These are phyloP conservation scores for Penicillium sp. DNA, from an alignment of 2,329 filamentous ascomycete species.

Conservation along the genomic window DNA sequence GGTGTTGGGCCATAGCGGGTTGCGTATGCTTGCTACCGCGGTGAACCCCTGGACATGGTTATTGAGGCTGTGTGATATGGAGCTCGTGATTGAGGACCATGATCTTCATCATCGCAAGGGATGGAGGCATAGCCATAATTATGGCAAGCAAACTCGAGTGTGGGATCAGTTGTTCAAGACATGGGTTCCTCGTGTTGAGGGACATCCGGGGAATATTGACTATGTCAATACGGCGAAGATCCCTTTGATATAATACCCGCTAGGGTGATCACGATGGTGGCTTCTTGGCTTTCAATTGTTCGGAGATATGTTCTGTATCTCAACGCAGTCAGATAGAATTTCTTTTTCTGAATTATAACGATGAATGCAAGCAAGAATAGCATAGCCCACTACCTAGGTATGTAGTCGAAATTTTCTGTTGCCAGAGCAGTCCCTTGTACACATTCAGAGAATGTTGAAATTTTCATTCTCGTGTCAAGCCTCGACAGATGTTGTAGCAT, in stretches of 20 bases:
- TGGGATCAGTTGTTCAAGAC: conserved; percentile 38
- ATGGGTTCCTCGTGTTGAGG: conserved; percentile 38
- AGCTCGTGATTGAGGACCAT: conserved; percentile 44
- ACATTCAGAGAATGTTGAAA: no score
- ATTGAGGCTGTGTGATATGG: conserved; percentile 30
- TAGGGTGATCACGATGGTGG: no score
- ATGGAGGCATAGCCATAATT: conserved; percentile 35
- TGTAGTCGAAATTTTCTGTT: no score
- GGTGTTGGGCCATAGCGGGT: conserved; percentile 19
- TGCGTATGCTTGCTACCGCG: conserved; percentile 34
- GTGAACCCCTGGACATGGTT: conserved; percentile 36
- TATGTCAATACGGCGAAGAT: conserved; percentile 27
- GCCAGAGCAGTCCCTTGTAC: no score
- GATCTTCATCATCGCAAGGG: conserved; percentile 40
- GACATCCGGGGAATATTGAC: conserved; percentile 29
- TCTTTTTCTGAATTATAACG: no score
- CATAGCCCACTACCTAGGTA: no score
- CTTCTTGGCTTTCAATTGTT: no score
- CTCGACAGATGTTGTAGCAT: no score
- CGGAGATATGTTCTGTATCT: no score
- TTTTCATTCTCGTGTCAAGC: no score
- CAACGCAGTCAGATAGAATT: no score
- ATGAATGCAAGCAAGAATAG: no score
- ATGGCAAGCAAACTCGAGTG: conserved; percentile 34
- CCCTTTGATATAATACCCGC: conserved; percentile 29